Evolutionary conservation across 169 alveolate genomes (phyloP), one percentile per base, ranked within the genome.

Genomic region (Plasmodium knowlesi): DNA sequence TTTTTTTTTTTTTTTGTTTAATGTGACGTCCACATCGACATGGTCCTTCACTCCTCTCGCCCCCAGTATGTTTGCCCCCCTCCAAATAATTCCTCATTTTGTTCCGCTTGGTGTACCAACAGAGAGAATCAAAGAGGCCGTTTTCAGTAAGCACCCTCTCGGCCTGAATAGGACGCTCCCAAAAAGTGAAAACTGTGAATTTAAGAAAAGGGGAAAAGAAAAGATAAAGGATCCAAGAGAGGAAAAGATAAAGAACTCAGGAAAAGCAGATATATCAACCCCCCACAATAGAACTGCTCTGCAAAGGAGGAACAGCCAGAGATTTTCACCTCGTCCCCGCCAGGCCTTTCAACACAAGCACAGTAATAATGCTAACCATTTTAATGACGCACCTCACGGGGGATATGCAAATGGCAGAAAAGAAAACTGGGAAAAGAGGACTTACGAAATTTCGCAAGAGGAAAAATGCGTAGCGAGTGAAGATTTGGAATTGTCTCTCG

Each of bases 61-160:
- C 3, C 19, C 61, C 22, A 50, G 22, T 50, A 50, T 3, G 61
- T 50, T 12, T 67, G 34, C 8, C 39, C 5, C 37, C 37, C 37
- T n/a, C 30, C 76, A 1, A 67, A 28, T 22, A 9, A 28, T 10
- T 28, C 2, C 22, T 22, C 61, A 22, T 41, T n/a, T 41, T 50
- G 14, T 41, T 67, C 50, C 30, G 39, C 19, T 53, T 22, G 28
- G 43, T 57, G 14, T 57, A 34, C 19, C n/a, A 67, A 34, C 53
- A 83, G 92, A 70, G 53, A 83, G 92, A 83, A 83, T 83, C 34
- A 83, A 83, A 43, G 83, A 83, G 76, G 92, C 92, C n/a, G 79
- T 83, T 34, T 83, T 83, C 43, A 72, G 46, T 28, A 83, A 83
- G 32, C 10, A 37, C 22, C 43, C 32, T 14, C 16, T 83, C 50